Evolutionary conservation across 352 stramenopile species (phyloP), one percentile per base, ranked within the genome.

Genomic region (Phytophthora fragariaefolia): DNA sequence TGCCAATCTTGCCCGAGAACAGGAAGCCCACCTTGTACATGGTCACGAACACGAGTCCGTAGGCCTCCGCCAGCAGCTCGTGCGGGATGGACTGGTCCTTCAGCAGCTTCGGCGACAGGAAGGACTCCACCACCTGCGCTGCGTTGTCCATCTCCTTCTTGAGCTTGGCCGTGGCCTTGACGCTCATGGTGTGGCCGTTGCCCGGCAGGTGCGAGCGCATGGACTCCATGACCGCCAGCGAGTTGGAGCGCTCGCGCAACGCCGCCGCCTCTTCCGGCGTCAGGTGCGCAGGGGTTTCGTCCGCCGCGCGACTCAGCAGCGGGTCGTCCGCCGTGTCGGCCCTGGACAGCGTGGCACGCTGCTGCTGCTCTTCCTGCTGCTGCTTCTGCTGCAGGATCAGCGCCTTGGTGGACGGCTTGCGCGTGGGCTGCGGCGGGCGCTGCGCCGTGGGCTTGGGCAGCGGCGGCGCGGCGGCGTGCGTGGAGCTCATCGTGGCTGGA

Each of bases 1-100:
- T 93, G 53, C 85, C 85, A 50, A 89, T 74, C 58, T 93, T 93
- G 50, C 83, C 85, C 24, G 85, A 91, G 58, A 93, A 87, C 18
- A 93, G 58, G 48, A 93, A 92, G 38, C 85, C 85, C 34, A 88
- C 68, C 50, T 93, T 93, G 76, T 93, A 93, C 42, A 93, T 85
- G 20, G 85, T 93, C 32, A 93, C 63, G 66, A 93, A 93, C 51
- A 92, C 80, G 6, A 93, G 64, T 26, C 85, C 85, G 56, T 92
- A 83, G 1, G 85, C 85, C 74, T 93, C 85, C 3, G 87, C 66
- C 40, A 93, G 64, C 43, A 93, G 73, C 47, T 93, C 83, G 48
- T 79, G 73, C 22, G 85, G 85, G 58, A 93, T 93, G n/a, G 85
- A 92, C 70, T 91, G 85, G 62, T 93, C 85, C 61, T 91, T 89